Conservation (phyloP, 305 asterid genomes). For the Solanum hybrid region DNA sequence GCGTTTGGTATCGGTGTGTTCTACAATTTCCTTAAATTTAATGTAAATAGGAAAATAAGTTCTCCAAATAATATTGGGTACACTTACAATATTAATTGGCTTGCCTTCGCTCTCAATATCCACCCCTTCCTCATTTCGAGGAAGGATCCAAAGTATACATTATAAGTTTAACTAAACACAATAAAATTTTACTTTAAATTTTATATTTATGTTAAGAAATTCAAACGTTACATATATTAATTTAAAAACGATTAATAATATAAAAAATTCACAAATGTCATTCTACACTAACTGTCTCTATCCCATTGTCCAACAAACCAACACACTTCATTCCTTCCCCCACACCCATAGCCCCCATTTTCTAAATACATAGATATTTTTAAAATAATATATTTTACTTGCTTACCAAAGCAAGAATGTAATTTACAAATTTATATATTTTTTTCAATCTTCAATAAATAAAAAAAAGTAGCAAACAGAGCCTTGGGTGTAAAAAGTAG, state of each 20-base stretch:
- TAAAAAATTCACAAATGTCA: background rate
- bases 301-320: background rate
- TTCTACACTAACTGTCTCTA: background rate
- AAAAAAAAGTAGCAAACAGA: background rate
- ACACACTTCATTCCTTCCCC: background rate
- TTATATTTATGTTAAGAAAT: background rate
- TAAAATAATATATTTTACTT: background rate
- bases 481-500: background rate
- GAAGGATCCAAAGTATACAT: background rate
- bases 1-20: background rate
- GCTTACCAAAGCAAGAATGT: background rate
- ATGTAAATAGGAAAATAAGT: background rate
- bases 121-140: background rate
- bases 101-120: background rate
- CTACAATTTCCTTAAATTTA: background rate
- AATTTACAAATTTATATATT: no score
- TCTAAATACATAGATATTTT: background rate
- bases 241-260: background rate
- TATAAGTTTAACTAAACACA: background rate
- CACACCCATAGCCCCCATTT: background rate
- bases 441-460: no score
- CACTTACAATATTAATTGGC: background rate
- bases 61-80: background rate
- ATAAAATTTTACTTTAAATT: background rate
- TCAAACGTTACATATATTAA: background rate